These are phyloP conservation scores for Paralagenidium karlingii DNA, from an alignment of 352 stramenopile genomes.

Conservation along the genomic window DNA sequence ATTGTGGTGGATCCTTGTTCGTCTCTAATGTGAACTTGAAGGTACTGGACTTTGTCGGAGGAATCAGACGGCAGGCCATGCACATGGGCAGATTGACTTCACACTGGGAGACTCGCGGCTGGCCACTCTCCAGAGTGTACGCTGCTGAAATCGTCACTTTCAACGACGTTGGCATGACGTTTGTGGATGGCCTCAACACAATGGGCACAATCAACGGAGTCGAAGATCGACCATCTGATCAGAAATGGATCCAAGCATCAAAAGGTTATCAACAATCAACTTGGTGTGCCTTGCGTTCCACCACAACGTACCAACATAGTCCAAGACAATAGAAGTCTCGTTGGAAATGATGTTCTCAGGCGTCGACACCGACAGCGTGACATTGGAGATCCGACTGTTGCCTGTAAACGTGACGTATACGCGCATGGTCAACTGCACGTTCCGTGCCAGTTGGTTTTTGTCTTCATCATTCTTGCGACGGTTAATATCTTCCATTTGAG, in stretches of 20 bases:
- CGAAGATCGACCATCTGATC: constrained; percentile 33
- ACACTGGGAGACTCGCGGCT: constrained; percentile 53
- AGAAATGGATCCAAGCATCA: too few relatives aligned
- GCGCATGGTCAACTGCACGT: constrained; percentile 53
- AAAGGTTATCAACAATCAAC: too few relatives aligned
- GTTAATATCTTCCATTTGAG: constrained; percentile 22
- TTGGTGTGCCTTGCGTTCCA: too few relatives aligned
- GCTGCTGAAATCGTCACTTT: constrained; percentile 48
- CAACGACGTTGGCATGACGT: constrained; percentile 50
- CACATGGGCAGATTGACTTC: constrained; percentile 62
- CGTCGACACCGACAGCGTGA: constrained; percentile 56
- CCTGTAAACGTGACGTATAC: constrained; percentile 81
- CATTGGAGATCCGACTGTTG: constrained; percentile 42
- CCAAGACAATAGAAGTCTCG: constrained; percentile 55
- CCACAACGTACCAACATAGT: constrained; percentile 55
- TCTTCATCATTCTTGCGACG: constrained; percentile 6
- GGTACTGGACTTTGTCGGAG: constrained; percentile 61
- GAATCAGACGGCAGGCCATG: constrained; percentile 50
- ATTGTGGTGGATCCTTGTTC: constrained; percentile 61
- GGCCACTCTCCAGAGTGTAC: constrained; percentile 57
- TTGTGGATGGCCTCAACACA: constrained; percentile 25
- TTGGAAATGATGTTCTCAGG: constrained; percentile 47
- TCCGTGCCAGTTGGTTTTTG: constrained; percentile 2
- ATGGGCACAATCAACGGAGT: constrained; percentile 56
- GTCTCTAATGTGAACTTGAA: constrained; percentile 86